Evolutionary conservation across 2,329 filamentous ascomycete species (phyloP).

Genomic region (Reticulascus tulasneorum): DNA sequence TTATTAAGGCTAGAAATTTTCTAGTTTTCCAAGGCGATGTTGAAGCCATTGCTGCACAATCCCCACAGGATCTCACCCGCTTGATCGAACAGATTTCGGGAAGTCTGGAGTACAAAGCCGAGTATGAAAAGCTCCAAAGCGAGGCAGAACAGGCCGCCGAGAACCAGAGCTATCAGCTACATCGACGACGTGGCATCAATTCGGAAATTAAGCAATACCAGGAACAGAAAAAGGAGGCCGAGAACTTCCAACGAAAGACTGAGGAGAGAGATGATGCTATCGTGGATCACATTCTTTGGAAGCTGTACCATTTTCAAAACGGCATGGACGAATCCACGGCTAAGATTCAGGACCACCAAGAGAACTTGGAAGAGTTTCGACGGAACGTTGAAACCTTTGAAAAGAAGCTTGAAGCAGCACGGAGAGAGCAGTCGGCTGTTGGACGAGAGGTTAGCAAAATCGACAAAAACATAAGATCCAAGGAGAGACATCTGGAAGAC

Average conservation of each 20-base stretch:
- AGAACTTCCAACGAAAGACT: constrained; percentile 86
- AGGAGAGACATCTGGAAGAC: constrained; percentile 84
- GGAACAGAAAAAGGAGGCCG: constrained; percentile 92
- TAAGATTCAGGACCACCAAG: constrained; percentile 89
- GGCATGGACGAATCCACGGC: constrained; percentile 88
- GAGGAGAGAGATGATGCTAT: constrained; percentile 88
- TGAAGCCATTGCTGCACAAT: constrained; percentile 92
- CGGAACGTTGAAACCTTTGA: constrained; percentile 86
- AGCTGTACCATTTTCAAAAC: constrained; percentile 90
- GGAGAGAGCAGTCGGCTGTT: constrained; percentile 75
- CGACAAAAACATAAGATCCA: constrained; percentile 80
- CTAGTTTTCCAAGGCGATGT: constrained; percentile 98
- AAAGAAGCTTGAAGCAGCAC: constrained; percentile 72
- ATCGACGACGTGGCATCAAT: constrained; percentile 89
- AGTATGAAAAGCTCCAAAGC: constrained; percentile 86
- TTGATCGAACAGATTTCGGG: constrained; percentile 97
- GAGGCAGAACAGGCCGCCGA: constrained; percentile 85
- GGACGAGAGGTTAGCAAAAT: constrained; percentile 72
- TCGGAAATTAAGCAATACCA: constrained; percentile 97
- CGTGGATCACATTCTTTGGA: constrained; percentile 93
- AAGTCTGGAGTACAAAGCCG: constrained; percentile 87
- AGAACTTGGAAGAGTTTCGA: constrained; percentile 88
- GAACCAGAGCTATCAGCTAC: constrained; percentile 82
- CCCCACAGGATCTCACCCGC: constrained; percentile 86
- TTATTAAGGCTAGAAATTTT: constrained; percentile 98